Conservation (phyloP, 2,329 filamentous ascomycete species). For the Penicillium brevicompactum region DNA sequence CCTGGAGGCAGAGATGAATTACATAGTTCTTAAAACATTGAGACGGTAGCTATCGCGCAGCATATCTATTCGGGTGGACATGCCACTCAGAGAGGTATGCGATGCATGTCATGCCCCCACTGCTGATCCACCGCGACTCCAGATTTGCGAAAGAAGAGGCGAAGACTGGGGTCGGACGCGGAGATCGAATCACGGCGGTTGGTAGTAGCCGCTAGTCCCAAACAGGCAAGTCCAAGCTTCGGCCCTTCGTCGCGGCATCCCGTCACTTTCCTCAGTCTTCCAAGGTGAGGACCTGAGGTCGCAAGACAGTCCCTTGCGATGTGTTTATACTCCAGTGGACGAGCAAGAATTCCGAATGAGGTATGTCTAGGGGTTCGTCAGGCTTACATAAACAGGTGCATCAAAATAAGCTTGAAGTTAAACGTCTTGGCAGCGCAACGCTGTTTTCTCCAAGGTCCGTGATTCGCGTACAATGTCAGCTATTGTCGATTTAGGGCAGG, state of each 20-base stretch:
- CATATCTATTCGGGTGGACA: conserved; percentile 6
- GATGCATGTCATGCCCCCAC: neutral
- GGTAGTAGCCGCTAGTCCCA: conserved; percentile 12
- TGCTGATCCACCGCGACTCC: neutral
- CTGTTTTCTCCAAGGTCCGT: neutral
- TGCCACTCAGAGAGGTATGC: neutral
- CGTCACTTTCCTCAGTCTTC: neutral
- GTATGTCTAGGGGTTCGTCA: neutral
- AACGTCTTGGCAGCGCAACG: conserved; percentile 4
- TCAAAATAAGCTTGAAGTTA: conserved; percentile 18
- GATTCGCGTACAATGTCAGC: neutral
- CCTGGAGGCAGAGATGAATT: neutral
- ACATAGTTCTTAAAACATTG: neutral
- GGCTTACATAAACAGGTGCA: conserved; percentile 9
- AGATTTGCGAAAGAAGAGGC: neutral
- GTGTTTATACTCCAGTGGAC: too few species aligned
- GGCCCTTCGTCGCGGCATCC: neutral
- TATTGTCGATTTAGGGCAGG: conserved; percentile 4
- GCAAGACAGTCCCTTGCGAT: too few species aligned
- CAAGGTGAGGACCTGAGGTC: too few species aligned
- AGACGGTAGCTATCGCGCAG: neutral
- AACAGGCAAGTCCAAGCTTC: conserved; percentile 25
- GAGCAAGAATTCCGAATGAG: too few species aligned
- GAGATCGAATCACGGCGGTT: neutral
- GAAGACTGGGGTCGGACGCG: neutral